Evolutionary conservation across 768 basidiomycete species (phyloP), one percentile per base, ranked within the genome.

Genomic region (Trichaptum fuscoviolaceum): DNA sequence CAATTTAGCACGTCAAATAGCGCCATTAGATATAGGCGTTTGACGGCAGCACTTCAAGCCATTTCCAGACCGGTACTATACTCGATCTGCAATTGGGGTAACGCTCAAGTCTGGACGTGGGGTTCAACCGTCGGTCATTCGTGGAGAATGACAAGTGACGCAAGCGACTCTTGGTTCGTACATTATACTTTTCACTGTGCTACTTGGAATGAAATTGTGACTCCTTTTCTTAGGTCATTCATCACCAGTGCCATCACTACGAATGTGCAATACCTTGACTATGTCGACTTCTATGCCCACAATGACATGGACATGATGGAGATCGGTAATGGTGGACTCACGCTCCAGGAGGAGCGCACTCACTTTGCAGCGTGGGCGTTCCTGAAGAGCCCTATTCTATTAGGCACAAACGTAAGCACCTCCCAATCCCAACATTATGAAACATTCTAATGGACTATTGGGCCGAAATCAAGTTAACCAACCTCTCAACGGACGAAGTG

Each of bases 241-340:
- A 82, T 87, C 59, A 80, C 77, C 7, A 76, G 72, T 20, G 80
- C 83, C 68, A 82, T 85, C 35, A 73, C 65, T 5, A 79, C 72
- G 23, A 84, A 85, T 66, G 81, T 79, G 10, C 71, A 74, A 18
- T 75, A 82, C 68, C 69, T 83, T 20, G 73, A 77, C 20, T 74
- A 77, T 23, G 75, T 82, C 68, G 75, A 81, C 64, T 86, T 85
- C 69, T 79, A 73, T 57, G 76, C 79, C 0, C 84, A 85, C 69
- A 84, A 85, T 66, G 85, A 86, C 66, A 85, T 85, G 84, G 84
- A 85, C 70, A 85, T 85, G 84, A 82, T 82, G 80, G 79, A 82
- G 68, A 81, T 82, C 36, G 81, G 84, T 35, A 86, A 86, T 68
- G 85, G 85, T 3, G 75, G 72, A 36, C 73, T 85, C 23, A 83